Evolutionary conservation across 306 rosid species (phyloP).

Genomic region (Heteromeles arbutifolia): DNA sequence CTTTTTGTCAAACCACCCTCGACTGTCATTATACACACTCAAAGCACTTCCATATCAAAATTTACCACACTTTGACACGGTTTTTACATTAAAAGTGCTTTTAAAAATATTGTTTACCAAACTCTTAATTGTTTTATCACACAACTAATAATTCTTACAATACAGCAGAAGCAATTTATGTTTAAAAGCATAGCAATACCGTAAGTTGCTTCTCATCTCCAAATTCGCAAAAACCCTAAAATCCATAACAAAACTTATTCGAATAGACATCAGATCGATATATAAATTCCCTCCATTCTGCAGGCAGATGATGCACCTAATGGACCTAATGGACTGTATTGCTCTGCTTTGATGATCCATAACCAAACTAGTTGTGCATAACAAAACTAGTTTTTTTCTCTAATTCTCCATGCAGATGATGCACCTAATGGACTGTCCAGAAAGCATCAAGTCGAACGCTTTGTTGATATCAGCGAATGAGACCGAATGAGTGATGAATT

Average conservation of each 20-base stretch:
- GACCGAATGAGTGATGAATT: slow-evolving; percentile 65
- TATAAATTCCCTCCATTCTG: not conserved
- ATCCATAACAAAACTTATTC: not conserved
- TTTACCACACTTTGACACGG: too few relatives aligned
- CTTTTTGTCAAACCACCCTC: too few relatives aligned
- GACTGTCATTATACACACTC: too few relatives aligned
- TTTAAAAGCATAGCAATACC: not conserved
- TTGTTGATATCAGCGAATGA: slow-evolving; percentile 65
- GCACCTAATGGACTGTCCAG: slow-evolving; percentile 64
- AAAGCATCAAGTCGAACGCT: slow-evolving; percentile 69
- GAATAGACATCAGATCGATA: not conserved
- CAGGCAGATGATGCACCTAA: too few relatives aligned
- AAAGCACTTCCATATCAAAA: too few relatives aligned
- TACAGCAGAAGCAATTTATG: too few relatives aligned
- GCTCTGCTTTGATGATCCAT: too few relatives aligned
- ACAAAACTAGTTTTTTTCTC: not conserved
- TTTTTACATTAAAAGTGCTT: too few relatives aligned
- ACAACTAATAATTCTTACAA: too few relatives aligned
- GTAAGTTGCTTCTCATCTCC: accelerated
- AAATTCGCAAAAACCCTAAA: not conserved
- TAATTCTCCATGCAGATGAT: slow-evolving; percentile 47
- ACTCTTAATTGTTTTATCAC: too few relatives aligned
- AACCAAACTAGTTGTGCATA: too few relatives aligned
- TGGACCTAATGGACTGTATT: slow-evolving; percentile 42
- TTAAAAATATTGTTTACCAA: too few relatives aligned